Conservation (phyloP, 78 protist genomes). For the Capsaspora owczarzaki region DNA sequence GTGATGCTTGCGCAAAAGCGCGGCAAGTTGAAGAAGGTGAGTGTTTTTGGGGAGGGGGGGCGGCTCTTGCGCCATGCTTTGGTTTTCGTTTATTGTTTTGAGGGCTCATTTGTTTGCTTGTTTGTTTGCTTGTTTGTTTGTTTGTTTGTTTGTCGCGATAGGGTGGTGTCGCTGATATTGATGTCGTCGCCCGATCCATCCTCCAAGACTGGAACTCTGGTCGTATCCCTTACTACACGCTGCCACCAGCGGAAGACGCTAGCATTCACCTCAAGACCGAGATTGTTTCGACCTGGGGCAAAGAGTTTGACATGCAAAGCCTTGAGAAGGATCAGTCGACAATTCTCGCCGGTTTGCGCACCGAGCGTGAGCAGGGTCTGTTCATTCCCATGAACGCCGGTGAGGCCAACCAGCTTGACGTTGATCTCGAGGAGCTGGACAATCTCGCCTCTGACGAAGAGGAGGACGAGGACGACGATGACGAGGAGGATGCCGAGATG, state of each 20-base stretch:
- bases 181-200: slow-evolving; percentile 10
- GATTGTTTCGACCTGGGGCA: not conserved
- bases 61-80: not conserved
- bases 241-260: slow-evolving; percentile 18
- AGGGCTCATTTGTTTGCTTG: not conserved
- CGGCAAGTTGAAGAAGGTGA: slow-evolving; percentile 23
- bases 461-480: not conserved
- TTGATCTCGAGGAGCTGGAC: no score
- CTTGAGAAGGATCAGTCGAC: no score
- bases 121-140: not conserved
- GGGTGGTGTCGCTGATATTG: slow-evolving; percentile 27
- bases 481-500: not conserved
- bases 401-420: no score
- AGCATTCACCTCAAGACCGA: no score
- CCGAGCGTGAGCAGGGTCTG: no score
- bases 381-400: no score
- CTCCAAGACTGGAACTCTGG: slow-evolving; percentile 39
- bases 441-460: no score
- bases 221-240: slow-evolving; percentile 37
- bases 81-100: not conserved
- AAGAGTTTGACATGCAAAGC: no score
- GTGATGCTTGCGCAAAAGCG: slow-evolving; percentile 16
- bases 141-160: not conserved
- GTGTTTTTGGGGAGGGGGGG: not conserved
- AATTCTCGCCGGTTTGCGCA: no score